Base-by-base conservation (phyloP, 1,284 basidiomycete genomes). In the Athelia psychrophila region DNA sequence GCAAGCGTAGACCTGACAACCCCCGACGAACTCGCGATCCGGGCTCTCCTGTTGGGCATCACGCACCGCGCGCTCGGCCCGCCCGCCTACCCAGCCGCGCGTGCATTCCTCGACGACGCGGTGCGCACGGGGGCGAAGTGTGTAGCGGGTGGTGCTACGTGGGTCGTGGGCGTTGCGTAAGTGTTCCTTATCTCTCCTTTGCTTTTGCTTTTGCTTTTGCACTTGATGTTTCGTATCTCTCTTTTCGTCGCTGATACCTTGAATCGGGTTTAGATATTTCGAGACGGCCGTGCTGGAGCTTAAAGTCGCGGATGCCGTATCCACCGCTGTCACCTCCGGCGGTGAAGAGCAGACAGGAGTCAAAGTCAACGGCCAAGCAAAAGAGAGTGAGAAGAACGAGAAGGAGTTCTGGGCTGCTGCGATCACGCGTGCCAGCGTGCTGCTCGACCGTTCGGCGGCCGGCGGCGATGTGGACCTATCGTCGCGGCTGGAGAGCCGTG, bases 271-370 rank as follows among this genome's bases (percentile, higher is more conserved):
- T n/a, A n/a, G n/a, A n/a, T n/a, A 76, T 59, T 88, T 88, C 56
- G 88, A 91, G 65, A 66, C 84, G 9, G 83, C 84, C 0, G 84
- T 87, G 27, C 60, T 85, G 20, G 83, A 85, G 54, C 67, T 88
- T 56, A 80, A 79, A 63, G 79, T 83, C 56, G 71, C 75, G 1
- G 78, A 81, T 47, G 63, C 54, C 42, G 52, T 25, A 24, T 56
- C 50, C n/a, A 18, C 50, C 54, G 13, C 51, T 52, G 6, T 59
- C 12, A 16, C 10, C 42, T 44, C 20, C 50, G 19, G n/a, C n/a
- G n/a, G n/a, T n/a, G n/a, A n/a, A n/a, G n/a, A n/a, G 52, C 27
- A 19, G 50, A 52, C 22, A 10, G 42, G 53, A 47, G 55, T 59
- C 23, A 50, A 58, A 8, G 56, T 53, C 16, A 44, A 58, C 32